These are phyloP conservation scores for Mucor indicus DNA, from an alignment of 371 early-diverging fungal species.

Conservation along the genomic window DNA sequence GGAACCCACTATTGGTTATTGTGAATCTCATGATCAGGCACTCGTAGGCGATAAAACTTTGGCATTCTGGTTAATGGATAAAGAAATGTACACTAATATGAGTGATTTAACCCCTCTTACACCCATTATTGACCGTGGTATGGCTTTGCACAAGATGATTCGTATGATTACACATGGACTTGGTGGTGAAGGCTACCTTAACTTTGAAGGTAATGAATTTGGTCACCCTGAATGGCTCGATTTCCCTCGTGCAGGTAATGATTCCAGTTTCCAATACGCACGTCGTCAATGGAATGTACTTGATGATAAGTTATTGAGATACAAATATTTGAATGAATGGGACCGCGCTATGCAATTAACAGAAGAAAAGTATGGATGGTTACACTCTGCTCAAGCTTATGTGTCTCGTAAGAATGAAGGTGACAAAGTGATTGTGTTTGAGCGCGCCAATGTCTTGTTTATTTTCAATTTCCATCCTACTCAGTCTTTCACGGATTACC, in stretches of 20 bases:
- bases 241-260: conserved; percentile 93
- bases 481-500: conserved; percentile 83
- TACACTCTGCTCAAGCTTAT: conserved; percentile 66
- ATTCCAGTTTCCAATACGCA: conserved; percentile 89
- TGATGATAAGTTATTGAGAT: conserved; percentile 83
- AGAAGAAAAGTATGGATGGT: conserved; percentile 72
- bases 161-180: conserved; percentile 80
- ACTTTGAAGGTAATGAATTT: conserved; percentile 96
- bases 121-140: conserved; percentile 90
- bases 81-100: conserved; percentile 97
- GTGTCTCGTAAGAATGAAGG: conserved; percentile 89
- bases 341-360: conserved; percentile 81
- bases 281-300: conserved; percentile 92
- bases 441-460: conserved; percentile 83
- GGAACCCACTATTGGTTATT: conserved; percentile 91
- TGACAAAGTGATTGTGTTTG: conserved; percentile 92
- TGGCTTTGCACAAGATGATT: conserved; percentile 95
- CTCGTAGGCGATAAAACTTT: conserved; percentile 96
- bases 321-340: conserved; percentile 89
- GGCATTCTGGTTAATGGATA: conserved; percentile 98
- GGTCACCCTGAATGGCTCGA: conserved; percentile 99
- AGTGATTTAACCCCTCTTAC: conserved; percentile 78
- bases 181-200: conserved; percentile 95
- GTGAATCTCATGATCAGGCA: conserved; percentile 96
- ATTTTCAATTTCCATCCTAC: conserved; percentile 95